Percentiles rank a stretch among this genome's conserved stretches.
These are phyloP conservation scores for Corrigiola litoralis DNA, from an alignment of 179 eudicot genomes.

Conservation along the genomic window DNA sequence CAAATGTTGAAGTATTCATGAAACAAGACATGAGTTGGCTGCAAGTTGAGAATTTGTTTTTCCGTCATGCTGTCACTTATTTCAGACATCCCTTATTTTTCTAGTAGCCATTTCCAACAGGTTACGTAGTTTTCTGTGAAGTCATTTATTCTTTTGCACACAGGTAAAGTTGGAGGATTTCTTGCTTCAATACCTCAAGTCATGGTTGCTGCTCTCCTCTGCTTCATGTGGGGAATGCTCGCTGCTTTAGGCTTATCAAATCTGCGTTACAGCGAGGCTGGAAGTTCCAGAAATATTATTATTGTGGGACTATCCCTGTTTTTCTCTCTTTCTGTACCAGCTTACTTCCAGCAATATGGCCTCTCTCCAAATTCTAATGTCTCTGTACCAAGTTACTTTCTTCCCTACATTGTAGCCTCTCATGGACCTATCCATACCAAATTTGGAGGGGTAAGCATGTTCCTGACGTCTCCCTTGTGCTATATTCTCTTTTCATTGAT, in stretches of 20 bases:
- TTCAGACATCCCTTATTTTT: no score
- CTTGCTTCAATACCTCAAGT: slow-evolving; percentile 93
- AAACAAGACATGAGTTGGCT: background rate
- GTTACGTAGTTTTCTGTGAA: background rate
- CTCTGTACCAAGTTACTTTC: slow-evolving; percentile 77
- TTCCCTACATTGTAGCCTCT: slow-evolving; percentile 86
- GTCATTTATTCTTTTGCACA: background rate
- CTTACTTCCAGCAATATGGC: slow-evolving; percentile 94
- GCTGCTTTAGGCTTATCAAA: slow-evolving; percentile 89
- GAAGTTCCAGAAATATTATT: slow-evolving; percentile 93
- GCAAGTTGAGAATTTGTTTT: background rate
- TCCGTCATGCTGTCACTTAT: background rate
- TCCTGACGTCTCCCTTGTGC: slow-evolving; percentile 1
- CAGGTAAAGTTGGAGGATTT: slow-evolving; percentile 98
- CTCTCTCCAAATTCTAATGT: slow-evolving; percentile 71
- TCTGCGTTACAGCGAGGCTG: slow-evolving; percentile 92
- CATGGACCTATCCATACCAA: slow-evolving; percentile 84
- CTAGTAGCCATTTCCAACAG: no score
- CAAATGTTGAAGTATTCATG: no score
- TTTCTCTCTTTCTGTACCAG: slow-evolving; percentile 80
- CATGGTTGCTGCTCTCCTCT: slow-evolving; percentile 89
- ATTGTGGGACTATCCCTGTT: slow-evolving; percentile 89
- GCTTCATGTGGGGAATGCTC: slow-evolving; percentile 99
- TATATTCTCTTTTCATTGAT: background rate
- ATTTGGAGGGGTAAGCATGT: slow-evolving; percentile 76